Evolutionary conservation across 2,329 filamentous ascomycete genomes (phyloP).

Genomic region (Phaeophleospora eucalypticola): DNA sequence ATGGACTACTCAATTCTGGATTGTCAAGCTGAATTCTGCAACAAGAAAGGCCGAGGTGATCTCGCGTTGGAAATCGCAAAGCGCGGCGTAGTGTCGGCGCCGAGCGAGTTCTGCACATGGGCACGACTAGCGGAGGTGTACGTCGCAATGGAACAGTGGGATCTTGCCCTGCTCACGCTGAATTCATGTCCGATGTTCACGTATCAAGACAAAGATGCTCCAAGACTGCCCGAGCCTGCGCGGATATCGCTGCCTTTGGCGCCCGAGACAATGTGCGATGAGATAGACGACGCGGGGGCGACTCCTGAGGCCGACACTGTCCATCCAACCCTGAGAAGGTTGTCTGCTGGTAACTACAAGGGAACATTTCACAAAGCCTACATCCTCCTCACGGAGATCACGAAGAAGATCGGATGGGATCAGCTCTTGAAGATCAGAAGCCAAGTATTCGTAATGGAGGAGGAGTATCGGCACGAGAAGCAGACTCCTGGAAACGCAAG

Average conservation of each 20-base stretch:
- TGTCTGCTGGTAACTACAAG: conserved; percentile 85
- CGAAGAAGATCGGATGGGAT: conserved; percentile 95
- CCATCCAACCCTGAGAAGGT: conserved; percentile 76
- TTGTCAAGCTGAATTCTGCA: conserved; percentile 85
- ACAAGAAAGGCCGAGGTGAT: conserved; percentile 79
- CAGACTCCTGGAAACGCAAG: conserved; percentile 53
- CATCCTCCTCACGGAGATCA: conserved; percentile 89
- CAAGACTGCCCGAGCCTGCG: conserved; percentile 87
- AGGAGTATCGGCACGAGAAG: conserved; percentile 91
- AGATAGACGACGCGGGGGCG: conserved; percentile 85
- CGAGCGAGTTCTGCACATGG: conserved; percentile 97
- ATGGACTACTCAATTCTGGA: conserved; percentile 98
- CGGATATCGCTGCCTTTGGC: conserved; percentile 83
- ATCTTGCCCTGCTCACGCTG: conserved; percentile 86
- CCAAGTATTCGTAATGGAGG: conserved; percentile 98
- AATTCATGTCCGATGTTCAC: conserved; percentile 99
- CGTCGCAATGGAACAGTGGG: conserved; percentile 91
- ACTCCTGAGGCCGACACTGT: conserved; percentile 78
- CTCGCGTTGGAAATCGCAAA: conserved; percentile 92
- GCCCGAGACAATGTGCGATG: conserved; percentile 83
- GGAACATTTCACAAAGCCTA: conserved; percentile 96
- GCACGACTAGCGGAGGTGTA: conserved; percentile 90
- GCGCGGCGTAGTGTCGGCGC: conserved; percentile 87
- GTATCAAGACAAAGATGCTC: conserved; percentile 96
- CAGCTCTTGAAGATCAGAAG: conserved; percentile 90